Conservation (phyloP, 2,329 filamentous ascomycete species). For the Talaromyces funiculosus region DNA sequence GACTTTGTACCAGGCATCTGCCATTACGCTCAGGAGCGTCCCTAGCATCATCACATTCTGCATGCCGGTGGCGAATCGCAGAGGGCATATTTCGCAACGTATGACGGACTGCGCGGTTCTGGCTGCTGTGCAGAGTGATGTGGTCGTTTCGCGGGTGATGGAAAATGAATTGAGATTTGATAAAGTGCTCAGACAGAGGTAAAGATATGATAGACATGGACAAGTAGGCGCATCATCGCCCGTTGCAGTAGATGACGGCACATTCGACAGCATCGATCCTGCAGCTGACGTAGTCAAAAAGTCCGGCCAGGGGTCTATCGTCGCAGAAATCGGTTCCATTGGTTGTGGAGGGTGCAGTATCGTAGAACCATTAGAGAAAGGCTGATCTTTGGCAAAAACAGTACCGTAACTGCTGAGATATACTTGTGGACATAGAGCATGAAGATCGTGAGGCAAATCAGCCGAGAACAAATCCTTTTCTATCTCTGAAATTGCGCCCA, state of each 20-base stretch:
- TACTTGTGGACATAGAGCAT: constrained; percentile 26
- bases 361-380: background rate
- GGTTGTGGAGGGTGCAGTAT: constrained; percentile 20
- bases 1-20: constrained; percentile 40
- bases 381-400: constrained; percentile 14
- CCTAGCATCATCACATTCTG: constrained; percentile 45
- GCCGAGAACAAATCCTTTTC: constrained; percentile 19
- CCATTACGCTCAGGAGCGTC: constrained; percentile 40
- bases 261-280: constrained; percentile 23
- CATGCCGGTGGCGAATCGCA: constrained; percentile 35
- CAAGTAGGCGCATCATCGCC: constrained; percentile 24
- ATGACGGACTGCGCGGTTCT: constrained; percentile 38
- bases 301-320: constrained; percentile 36
- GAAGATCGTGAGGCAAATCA: constrained; percentile 20
- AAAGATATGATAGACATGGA: constrained; percentile 39
- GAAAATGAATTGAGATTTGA: constrained; percentile 40
- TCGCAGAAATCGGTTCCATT: constrained; percentile 24
- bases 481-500: constrained; percentile 22
- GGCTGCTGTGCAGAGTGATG: constrained; percentile 39
- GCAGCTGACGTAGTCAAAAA: constrained; percentile 34
- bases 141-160: constrained; percentile 38
- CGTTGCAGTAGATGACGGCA: constrained; percentile 16
- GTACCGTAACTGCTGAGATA: constrained; percentile 15
- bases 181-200: constrained; percentile 40
- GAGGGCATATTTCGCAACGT: constrained; percentile 39